Conservation (phyloP, 176 grass and related monocot genomes). For the Thinopyrum elongatum region DNA sequence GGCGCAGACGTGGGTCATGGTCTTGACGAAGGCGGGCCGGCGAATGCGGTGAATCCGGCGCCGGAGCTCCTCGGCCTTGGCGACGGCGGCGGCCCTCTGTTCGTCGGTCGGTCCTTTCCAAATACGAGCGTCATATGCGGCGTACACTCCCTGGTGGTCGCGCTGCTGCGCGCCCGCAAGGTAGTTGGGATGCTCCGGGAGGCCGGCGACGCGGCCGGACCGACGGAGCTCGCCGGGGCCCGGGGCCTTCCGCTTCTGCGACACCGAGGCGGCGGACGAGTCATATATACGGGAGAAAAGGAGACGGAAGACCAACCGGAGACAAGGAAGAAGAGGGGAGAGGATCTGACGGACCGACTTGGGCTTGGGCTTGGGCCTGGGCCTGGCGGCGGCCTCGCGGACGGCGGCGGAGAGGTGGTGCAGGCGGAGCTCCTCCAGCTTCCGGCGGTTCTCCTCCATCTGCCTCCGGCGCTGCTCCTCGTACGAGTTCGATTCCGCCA, state of each 20-base stretch:
- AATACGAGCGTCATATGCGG: background rate
- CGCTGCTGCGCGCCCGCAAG: no score
- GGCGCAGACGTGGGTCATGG: background rate
- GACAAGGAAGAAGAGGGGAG: background rate
- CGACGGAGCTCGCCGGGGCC: background rate
- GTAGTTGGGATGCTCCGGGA: background rate
- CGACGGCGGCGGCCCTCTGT: background rate
- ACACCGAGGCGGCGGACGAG: background rate
- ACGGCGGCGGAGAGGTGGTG: background rate
- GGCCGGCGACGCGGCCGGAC: background rate
- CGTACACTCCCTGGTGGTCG: background rate
- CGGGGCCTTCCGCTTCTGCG: background rate
- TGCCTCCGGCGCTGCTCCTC: background rate
- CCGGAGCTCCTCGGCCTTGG: background rate
- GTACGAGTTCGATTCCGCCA: background rate
- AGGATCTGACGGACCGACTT: background rate
- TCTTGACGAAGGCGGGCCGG: background rate
- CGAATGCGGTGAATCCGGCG: background rate
- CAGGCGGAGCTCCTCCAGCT: background rate
- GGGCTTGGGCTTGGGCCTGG: background rate
- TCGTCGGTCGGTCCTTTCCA: background rate
- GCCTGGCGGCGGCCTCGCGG: background rate
- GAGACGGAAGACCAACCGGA: background rate
- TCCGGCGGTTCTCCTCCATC: background rate
- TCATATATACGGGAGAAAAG: background rate